Evolutionary conservation across 2,329 filamentous ascomycete species (phyloP), one percentile per base, ranked within the genome.

Genomic region (Botrytis aclada): DNA sequence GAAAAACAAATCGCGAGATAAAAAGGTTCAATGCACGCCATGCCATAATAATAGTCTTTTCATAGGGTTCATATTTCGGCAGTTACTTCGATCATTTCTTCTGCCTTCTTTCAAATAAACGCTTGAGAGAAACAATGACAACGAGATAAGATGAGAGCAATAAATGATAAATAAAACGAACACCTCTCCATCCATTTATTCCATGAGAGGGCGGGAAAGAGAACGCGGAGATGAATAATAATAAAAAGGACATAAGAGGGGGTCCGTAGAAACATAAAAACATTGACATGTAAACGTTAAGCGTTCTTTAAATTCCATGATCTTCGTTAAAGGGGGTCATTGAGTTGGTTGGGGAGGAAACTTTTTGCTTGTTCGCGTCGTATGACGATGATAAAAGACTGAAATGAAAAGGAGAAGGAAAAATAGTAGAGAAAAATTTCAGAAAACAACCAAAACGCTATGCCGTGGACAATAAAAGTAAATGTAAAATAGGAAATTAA

Each of bases 291-390:
- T 39, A 67, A 67, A 67, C 64, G 64, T 67, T 39, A 67, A 34
- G 56, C 10, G 58, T 47, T 47, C 45, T 56, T 67, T 37, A 47
- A 69, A 66, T 56, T 77, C 77, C 77, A 77, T 79, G 75, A 79
- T 78, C 75, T 62, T 78, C 78, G 70, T 79, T 74, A 70, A 70
- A 66, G 6, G 43, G n/a, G 41, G 62, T 34, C 20, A 43, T 16
- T 9, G 12, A 9, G 32, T 16, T 7, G 25, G 25, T 16, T n/a
- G 25, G 25, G 12, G 47, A 54, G 47, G 47, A 54, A 54, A 54
- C 47, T n/a, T 54, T 51, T 54, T n/a, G 41, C 29, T 65, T 43
- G 39, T 64, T 34, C 32, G 34, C n/a, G 22, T 39, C 34, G 45
- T 25, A 54, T 67, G 37, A 29, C 29, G 34, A 34, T 67, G 51